Evolutionary conservation across 768 basidiomycete genomes (phyloP).

Genomic region (Podaxis mareebaensis): DNA sequence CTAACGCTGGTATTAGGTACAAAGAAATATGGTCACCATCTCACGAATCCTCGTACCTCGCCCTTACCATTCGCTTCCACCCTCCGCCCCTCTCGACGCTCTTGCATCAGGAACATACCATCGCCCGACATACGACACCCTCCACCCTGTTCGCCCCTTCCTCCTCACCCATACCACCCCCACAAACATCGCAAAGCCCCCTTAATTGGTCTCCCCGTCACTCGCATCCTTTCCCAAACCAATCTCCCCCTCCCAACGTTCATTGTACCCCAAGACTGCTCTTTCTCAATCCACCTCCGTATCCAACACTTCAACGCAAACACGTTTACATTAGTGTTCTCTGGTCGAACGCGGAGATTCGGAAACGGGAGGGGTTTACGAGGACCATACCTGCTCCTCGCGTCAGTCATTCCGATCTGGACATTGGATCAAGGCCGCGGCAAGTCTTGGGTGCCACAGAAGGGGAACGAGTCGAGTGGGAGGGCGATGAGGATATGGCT

Average conservation of each 20-base stretch:
- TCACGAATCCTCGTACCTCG: slow-evolving; percentile 26
- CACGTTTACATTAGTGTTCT: slow-evolving; percentile 36
- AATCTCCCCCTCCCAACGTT: slow-evolving; percentile 31
- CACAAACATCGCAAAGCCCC: slow-evolving; percentile 23
- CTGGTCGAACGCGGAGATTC: slow-evolving; percentile 36
- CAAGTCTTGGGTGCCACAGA: too few relatives aligned
- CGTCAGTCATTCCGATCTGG: too few relatives aligned
- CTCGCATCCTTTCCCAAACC: slow-evolving; percentile 30
- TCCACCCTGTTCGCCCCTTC: slow-evolving; percentile 34
- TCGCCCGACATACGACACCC: slow-evolving; percentile 36
- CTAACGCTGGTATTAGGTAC: slow-evolving; percentile 22
- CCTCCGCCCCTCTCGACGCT: slow-evolving; percentile 22
- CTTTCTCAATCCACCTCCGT: slow-evolving; percentile 39
- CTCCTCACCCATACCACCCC: slow-evolving; percentile 18
- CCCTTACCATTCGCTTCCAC: slow-evolving; percentile 23
- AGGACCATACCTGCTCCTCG: too few relatives aligned
- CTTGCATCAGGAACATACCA: slow-evolving; percentile 30
- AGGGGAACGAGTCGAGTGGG: background rate
- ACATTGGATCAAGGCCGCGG: too few relatives aligned
- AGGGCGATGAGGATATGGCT: slow-evolving; percentile 31
- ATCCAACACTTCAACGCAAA: slow-evolving; percentile 38
- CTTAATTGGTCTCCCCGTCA: slow-evolving; percentile 22
- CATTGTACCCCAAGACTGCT: slow-evolving; percentile 33
- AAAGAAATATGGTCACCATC: slow-evolving; percentile 25
- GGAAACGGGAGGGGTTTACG: slow-evolving; percentile 26